Base-by-base conservation (phyloP, 2,329 filamentous ascomycete genomes). In the Diplodia mutila region DNA sequence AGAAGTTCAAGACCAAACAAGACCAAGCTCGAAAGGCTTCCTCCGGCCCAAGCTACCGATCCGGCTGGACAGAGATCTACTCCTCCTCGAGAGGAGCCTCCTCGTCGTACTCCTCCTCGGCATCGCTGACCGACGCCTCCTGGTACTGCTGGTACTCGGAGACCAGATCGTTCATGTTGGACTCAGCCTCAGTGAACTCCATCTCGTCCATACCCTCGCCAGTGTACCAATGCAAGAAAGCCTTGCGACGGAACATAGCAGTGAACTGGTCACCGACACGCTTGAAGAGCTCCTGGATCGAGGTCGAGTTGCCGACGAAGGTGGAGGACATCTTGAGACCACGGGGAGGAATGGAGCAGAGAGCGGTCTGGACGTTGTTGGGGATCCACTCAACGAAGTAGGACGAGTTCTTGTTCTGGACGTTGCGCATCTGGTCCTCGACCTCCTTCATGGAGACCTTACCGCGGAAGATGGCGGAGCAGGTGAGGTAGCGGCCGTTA, bases 221-320 rank as follows among this genome's bases (percentile, higher is more conserved):
- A 89, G 95, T 99, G 87, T 99, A 99, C 95, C 95, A 99, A 88
- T 98, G 95, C 89, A 99, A 92, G 93, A 99, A 99, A 90, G 95
- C 95, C 92, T 98, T 99, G 86, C 95, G 93, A 86, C 95, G 90
- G 91, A 99, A 99, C 95, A 99, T 99, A 81, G 94, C 95, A 85
- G 91, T 94, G 90, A 99, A 99, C 86, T 99, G 95, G 84, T 99
- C 95, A 80, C 95, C 95, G 76, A 99, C 87, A 89, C 95, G 94
- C 93, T 99, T 98, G 92, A 99, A 99, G 77, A 99, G 92, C 87
- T 99, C 95, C 88, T 99, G 95, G 85, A 99, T 99, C 74, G 94
- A 96, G 76, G 95, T 99, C 72, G 94, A 97, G 91, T 99, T 99
- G 80, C 95, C 95, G 75, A 99, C 93, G 77, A 99, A 99, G 81